A percentile compares a stretch with the other conserved stretches of the same genome.
Conservation (phyloP, 2,329 filamentous ascomycete genomes). For the Ceratocystis diversiconidia region DNA sequence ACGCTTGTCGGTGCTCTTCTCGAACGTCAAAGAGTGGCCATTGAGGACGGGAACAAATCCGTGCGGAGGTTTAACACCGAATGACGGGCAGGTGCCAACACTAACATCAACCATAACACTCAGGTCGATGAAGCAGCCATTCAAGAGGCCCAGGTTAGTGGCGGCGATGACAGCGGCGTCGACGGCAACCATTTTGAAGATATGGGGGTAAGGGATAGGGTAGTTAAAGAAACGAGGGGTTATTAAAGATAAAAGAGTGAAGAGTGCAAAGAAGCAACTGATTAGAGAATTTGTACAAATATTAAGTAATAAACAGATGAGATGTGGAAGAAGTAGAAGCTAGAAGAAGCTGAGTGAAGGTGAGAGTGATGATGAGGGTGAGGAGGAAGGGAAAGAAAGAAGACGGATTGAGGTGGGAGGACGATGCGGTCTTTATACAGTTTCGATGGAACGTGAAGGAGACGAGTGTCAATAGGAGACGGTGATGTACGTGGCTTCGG, state of each 20-base stretch:
- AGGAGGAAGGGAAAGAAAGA: conserved; percentile 12
- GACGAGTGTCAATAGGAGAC: background rate
- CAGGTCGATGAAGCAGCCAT: conserved; percentile 14
- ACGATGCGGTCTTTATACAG: conserved; percentile 14
- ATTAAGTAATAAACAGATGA: background rate
- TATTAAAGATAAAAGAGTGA: background rate
- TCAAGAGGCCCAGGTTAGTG: conserved; percentile 13
- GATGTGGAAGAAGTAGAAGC: conserved; percentile 4
- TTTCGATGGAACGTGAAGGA: background rate
- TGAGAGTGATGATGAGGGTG: conserved; percentile 16
- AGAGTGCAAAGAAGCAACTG: background rate
- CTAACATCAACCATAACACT: background rate
- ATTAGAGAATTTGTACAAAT: background rate
- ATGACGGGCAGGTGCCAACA: conserved; percentile 4
- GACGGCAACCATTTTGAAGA: conserved; percentile 18
- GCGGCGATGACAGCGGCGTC: background rate
- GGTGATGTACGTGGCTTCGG: background rate
- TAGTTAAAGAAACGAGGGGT: background rate
- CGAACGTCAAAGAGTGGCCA: background rate
- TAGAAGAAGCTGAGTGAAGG: conserved; percentile 13
- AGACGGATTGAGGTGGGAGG: background rate
- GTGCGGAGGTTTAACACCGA: background rate
- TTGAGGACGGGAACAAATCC: background rate
- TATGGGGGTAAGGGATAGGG: background rate
- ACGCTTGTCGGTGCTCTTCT: conserved; percentile 10